phyloP scores from a whole-genome alignment of 2,329 filamentous ascomycete species.

The Aspergillaceae sp. region DNA sequence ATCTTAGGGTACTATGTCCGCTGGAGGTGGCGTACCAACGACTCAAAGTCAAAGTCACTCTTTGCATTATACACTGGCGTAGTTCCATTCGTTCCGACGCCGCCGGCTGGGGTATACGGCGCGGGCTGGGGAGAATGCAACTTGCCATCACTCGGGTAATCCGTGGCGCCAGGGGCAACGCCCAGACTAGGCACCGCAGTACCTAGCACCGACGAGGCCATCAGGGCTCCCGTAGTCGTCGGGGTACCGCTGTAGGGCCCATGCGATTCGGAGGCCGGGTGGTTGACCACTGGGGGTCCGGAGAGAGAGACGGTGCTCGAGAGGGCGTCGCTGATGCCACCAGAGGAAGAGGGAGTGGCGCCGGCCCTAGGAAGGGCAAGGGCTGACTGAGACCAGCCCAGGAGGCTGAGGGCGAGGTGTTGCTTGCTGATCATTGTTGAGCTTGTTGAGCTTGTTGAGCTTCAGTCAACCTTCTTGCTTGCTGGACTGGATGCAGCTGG shows the following conservation, averaged over 20 bases:
- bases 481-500: too few species aligned
- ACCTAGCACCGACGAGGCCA: conserved; percentile 39
- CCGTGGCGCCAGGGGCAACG: conserved; percentile 53
- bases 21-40: conserved; percentile 40
- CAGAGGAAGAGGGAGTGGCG: not conserved
- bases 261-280: not conserved
- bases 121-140: conserved; percentile 59
- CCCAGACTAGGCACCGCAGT: conserved; percentile 51
- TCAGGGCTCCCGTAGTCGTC: conserved; percentile 47
- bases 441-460: not conserved
- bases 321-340: not conserved
- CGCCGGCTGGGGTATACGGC: conserved; percentile 64
- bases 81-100: conserved; percentile 66
- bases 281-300: not conserved
- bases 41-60: conserved; percentile 77
- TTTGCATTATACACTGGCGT: conserved; percentile 66
- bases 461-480: too few species aligned
- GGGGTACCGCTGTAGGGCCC: not conserved
- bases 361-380: not conserved
- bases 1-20: too few species aligned
- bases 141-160: conserved; percentile 63
- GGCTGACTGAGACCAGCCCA: not conserved
- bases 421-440: not conserved
- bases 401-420: not conserved
- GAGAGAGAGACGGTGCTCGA: not conserved